These are phyloP conservation scores for Jamesozyma jinghongensis DNA, from an alignment of 805 yeast genomes.

Conservation along the genomic window DNA sequence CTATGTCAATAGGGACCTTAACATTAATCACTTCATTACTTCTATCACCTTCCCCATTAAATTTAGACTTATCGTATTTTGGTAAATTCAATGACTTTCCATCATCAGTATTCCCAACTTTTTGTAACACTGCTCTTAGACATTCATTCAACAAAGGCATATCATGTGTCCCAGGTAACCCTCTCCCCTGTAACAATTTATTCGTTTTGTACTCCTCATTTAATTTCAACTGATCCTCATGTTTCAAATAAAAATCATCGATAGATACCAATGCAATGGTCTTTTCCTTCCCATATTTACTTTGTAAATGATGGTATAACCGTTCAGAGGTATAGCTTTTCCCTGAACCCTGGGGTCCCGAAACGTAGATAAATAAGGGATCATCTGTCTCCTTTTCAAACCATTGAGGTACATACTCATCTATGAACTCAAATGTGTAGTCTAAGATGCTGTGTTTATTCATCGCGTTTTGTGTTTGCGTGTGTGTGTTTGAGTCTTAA, in stretches of 20 bases:
- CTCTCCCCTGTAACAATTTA: slow-evolving; percentile 62
- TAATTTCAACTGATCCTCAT: slow-evolving; percentile 46
- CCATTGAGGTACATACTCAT: slow-evolving; percentile 16
- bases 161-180: slow-evolving; percentile 94
- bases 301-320: slow-evolving; percentile 30
- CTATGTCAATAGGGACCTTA: slow-evolving; percentile 43
- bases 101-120: slow-evolving; percentile 18
- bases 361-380: slow-evolving; percentile 47
- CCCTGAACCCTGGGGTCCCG: slow-evolving; percentile 79
- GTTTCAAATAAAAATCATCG: slow-evolving; percentile 79
- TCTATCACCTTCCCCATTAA: slow-evolving; percentile 75
- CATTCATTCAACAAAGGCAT: slow-evolving; percentile 26
- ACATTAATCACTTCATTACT: slow-evolving; percentile 24
- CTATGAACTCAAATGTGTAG: slow-evolving; percentile 11
- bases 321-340: slow-evolving; percentile 49
- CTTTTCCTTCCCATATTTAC: slow-evolving; percentile 30
- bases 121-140: slow-evolving; percentile 28
- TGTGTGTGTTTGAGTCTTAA: no score
- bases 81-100: slow-evolving; percentile 41
- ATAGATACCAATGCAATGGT: slow-evolving; percentile 49
- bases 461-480: neutral
- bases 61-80: slow-evolving; percentile 65
- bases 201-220: slow-evolving; percentile 37
- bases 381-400: slow-evolving; percentile 11
- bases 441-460: neutral